Conservation (phyloP, 495 filamentous ascomycete genomes). For the Cenococcum geophilum region DNA sequence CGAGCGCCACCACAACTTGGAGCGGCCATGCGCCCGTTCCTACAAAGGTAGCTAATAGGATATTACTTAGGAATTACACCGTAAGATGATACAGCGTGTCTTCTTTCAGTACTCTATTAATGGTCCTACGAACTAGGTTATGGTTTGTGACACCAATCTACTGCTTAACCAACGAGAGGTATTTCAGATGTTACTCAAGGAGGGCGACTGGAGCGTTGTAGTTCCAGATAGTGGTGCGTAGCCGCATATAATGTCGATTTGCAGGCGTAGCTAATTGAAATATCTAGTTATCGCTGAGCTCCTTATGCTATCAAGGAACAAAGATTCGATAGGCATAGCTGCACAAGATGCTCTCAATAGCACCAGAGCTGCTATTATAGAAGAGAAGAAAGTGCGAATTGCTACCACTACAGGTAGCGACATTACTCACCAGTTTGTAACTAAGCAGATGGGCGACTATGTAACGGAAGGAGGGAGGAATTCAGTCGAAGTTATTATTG, state of each 20-base stretch:
- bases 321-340: background rate
- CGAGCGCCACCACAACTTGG: background rate
- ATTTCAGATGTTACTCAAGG: constrained; percentile 8
- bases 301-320: background rate
- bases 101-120: background rate
- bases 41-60: background rate
- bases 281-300: background rate
- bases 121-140: background rate
- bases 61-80: constrained; percentile 5
- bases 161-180: constrained; percentile 16
- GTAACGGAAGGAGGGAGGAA: background rate
- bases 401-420: background rate
- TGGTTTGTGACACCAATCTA: constrained; percentile 20
- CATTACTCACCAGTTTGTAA: background rate
- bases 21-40: background rate
- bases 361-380: constrained; percentile 4
- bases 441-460: background rate
- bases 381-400: constrained; percentile 7
- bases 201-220: constrained; percentile 10
- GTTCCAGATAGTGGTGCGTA: constrained; percentile 15
- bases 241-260: background rate
- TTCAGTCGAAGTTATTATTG: constrained; percentile 14
- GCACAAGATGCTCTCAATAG: background rate
- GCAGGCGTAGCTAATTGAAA: background rate
- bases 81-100: constrained; percentile 1